Conservation (phyloP, 345 rosid species). For the Gynandropsis gynandra region DNA sequence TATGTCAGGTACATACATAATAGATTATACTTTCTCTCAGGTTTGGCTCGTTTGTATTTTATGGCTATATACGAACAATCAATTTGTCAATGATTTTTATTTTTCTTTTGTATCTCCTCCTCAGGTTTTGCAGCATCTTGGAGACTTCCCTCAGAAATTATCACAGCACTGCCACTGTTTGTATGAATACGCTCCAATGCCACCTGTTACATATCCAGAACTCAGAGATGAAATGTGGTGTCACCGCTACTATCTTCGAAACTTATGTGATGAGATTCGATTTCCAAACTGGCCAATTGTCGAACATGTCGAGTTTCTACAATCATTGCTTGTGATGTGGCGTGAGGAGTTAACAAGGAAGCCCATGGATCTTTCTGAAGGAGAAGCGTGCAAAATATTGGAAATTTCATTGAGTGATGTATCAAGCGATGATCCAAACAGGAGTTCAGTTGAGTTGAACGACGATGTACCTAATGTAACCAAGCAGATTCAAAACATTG, state of each 20-base stretch:
- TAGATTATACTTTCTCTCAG: background rate
- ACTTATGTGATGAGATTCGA: conserved; percentile 86
- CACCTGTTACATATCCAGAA: conserved; percentile 98
- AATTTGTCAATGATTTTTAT: conserved; percentile 9
- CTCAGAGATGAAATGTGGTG: conserved; percentile 99
- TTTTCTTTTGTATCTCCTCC: conserved; percentile 13
- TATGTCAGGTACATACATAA: conserved; percentile 60
- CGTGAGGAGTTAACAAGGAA: conserved; percentile 95
- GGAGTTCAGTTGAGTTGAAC: conserved; percentile 36
- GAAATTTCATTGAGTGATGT: conserved; percentile 84
- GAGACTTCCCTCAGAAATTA: conserved; percentile 94
- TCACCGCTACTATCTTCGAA: conserved; percentile 91
- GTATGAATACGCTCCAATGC: conserved; percentile 98
- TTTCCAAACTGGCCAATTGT: conserved; percentile 97
- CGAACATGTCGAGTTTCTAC: conserved; percentile 96
- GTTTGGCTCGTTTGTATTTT: conserved; percentile 12
- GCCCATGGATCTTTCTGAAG: conserved; percentile 99
- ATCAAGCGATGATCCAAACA: conserved; percentile 40
- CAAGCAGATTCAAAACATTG: conserved; percentile 88
- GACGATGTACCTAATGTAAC: conserved; percentile 61
- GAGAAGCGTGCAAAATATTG: conserved; percentile 88
- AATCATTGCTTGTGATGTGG: conserved; percentile 96
- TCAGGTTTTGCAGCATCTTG: conserved; percentile 99
- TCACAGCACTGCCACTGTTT: conserved; percentile 94
- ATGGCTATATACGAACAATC: conserved; percentile 9